These are phyloP conservation scores for Bothriochloa decipiens DNA, from an alignment of 176 grass and related monocot species.

Conservation along the genomic window DNA sequence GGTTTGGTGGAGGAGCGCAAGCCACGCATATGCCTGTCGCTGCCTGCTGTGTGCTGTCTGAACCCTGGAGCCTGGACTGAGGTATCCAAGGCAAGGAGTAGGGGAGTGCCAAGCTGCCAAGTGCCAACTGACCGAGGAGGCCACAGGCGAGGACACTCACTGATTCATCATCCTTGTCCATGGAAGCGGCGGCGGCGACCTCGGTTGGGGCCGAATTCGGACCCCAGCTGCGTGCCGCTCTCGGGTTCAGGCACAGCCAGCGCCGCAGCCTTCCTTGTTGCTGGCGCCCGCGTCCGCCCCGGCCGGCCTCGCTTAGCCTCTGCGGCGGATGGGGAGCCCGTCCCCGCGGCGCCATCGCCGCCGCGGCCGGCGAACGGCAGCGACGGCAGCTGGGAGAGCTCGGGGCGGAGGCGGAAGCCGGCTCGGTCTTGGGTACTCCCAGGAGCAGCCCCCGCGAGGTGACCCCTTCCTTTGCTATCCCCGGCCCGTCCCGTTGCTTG, in stretches of 20 bases:
- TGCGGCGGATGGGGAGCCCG: background rate
- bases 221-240: background rate
- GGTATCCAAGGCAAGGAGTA: background rate
- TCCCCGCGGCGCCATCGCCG: background rate
- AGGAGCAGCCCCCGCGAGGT: slow-evolving; percentile 59
- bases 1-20: no score
- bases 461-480: background rate
- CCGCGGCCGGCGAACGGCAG: background rate
- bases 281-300: background rate
- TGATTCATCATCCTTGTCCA: slow-evolving; percentile 30
- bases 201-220: background rate
- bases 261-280: background rate
- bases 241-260: background rate
- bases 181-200: slow-evolving; percentile 33
- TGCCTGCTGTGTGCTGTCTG: no score
- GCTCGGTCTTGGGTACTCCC: slow-evolving; percentile 21
- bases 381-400: background rate
- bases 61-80: no score
- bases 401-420: background rate
- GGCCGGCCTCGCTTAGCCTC: slow-evolving; percentile 20
- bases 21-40: no score
- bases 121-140: background rate
- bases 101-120: background rate
- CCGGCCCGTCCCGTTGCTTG: background rate
- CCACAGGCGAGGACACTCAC: no score